Evolutionary conservation across 1,139 yeast genomes (phyloP).

Genomic region (Meyerozyma smithsonii): DNA sequence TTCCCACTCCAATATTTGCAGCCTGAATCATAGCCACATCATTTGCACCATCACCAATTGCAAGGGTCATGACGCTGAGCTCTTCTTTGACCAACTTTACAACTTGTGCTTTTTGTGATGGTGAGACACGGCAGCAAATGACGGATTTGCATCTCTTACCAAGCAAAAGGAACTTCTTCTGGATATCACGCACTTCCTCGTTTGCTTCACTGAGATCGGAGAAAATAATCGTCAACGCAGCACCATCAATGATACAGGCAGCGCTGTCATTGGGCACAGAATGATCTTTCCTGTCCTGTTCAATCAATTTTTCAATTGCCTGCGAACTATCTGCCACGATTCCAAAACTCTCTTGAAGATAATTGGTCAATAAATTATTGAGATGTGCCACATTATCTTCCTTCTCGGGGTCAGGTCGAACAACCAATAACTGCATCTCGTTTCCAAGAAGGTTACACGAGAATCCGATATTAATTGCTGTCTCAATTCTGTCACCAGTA

Average conservation of each 20-base stretch:
- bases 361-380: slow-evolving; percentile 30
- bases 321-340: slow-evolving; percentile 7
- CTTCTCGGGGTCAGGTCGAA: slow-evolving; percentile 34
- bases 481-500: slow-evolving; percentile 96
- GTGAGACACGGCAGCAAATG: slow-evolving; percentile 62
- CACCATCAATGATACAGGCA: slow-evolving; percentile 15
- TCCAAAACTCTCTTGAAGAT: slow-evolving; percentile 9
- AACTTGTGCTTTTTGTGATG: slow-evolving; percentile 58
- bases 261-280: slow-evolving; percentile 11
- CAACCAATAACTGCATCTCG: slow-evolving; percentile 80
- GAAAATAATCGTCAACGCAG: slow-evolving; percentile 12
- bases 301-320: slow-evolving; percentile 28
- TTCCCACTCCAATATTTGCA: slow-evolving; percentile 62
- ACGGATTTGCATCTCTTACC: slow-evolving; percentile 61
- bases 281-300: slow-evolving; percentile 32
- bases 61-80: slow-evolving; percentile 57
- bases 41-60: slow-evolving; percentile 66
- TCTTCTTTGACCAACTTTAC: slow-evolving; percentile 48
- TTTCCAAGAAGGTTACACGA: slow-evolving; percentile 86
- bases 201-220: slow-evolving; percentile 14
- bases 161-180: slow-evolving; percentile 45
- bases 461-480: slow-evolving; percentile 96
- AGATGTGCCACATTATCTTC: slow-evolving; percentile 22
- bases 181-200: slow-evolving; percentile 15
- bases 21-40: slow-evolving; percentile 70